A percentile compares a stretch with the other conserved stretches of the same genome.
These are phyloP conservation scores for Suillus plorans DNA, from an alignment of 768 basidiomycete species.

Conservation along the genomic window DNA sequence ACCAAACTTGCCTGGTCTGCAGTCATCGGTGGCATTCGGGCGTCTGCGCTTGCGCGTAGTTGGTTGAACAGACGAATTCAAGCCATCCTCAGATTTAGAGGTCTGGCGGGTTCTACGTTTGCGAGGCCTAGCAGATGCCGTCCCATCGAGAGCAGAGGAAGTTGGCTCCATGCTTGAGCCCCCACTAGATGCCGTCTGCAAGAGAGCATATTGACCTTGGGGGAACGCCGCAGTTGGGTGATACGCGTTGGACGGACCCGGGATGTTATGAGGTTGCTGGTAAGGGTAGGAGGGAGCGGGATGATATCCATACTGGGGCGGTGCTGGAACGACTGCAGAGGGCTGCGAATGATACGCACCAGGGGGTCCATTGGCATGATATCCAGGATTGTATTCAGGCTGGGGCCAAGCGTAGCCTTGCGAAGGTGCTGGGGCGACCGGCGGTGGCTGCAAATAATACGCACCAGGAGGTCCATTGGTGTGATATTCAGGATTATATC, in stretches of 20 bases:
- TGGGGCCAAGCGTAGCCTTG: neutral
- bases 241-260: neutral
- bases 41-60: neutral
- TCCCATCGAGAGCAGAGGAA: too few relatives aligned
- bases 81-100: neutral
- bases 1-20: neutral
- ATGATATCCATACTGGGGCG: neutral
- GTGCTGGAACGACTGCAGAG: neutral
- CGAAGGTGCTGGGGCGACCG: neutral
- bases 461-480: neutral
- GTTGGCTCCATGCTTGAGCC: too few relatives aligned
- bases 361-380: neutral
- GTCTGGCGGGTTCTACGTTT: neutral
- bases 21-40: too few relatives aligned
- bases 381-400: neutral
- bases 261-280: neutral
- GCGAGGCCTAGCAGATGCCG: too few relatives aligned
- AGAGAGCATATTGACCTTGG: neutral
- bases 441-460: too few relatives aligned
- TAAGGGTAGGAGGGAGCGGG: neutral
- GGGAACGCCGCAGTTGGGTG: neutral
- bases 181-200: neutral
- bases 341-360: neutral
- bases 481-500: too few relatives aligned
- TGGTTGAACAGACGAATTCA: neutral